Base-by-base conservation (phyloP, 257 asterid genomes). In the Avicennia marina region DNA sequence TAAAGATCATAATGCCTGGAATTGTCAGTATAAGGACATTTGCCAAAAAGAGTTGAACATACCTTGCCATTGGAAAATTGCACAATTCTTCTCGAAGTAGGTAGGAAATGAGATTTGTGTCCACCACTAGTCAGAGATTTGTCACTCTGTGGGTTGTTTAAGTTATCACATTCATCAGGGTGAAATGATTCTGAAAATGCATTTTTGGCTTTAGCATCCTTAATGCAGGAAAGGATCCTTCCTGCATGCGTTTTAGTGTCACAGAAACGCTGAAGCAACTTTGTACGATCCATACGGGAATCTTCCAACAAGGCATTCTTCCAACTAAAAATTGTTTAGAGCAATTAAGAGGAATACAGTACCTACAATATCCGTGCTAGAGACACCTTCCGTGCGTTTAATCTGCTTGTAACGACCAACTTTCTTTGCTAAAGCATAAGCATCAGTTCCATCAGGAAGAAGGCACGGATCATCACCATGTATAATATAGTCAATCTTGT, bases 281-380 rank as follows among this genome's bases (percentile, higher is more conserved):
- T 4, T 31, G 24, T 24, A n/a, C 42, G 18, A 59, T 32, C 22
- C 43, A 38, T 7, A 2, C 32, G 53, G 42, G 15, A 15, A 46
- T 56, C 57, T 34, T 22, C 56, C 33, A 61, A 45, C 47, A 41
- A 57, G 36, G 43, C 44, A 50, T 24, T 39, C 47, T 44, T 55
- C 32, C 60, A 53, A 25, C 62, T 56, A 20, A 50, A 41, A 26
- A 36, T 36, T 66, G 15, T 34, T 19, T 36, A 21, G 21, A 12
- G 21, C 64, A 17, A 29, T n/a, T 36, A 66, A 58, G 78, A 66
- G 39, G 75, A 72, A 62, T 73, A 62, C 76, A 70, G 57, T 87
- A 90, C 98, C 98, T 83, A 90, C 95, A 70, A 90, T 87, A 77
- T 87, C 96, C 32, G 96, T 90, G 82, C 98, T 87, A 50, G 98